Evolutionary conservation across 805 yeast species (phyloP), one percentile per base, ranked within the genome.

Genomic region (Teunomyces barrocoloradensis): DNA sequence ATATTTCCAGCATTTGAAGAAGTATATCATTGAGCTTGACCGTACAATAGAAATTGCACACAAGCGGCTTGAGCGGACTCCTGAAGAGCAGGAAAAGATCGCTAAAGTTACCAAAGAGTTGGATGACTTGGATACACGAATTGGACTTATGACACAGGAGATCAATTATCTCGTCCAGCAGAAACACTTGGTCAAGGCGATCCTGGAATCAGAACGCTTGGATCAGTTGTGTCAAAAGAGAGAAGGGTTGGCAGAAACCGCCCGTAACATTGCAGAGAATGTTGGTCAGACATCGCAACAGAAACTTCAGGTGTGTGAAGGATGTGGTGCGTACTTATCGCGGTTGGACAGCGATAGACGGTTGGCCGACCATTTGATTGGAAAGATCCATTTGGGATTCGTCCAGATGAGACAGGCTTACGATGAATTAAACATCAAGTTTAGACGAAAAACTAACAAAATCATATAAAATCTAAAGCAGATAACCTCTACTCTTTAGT

Each of bases 241-340:
- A 54, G 79, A 75, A 25, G 60, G 61, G 15, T 67, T 82, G 13
- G 80, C 84, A 1, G 79, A 78, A 44, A 78, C 75, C 42, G 82
- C 86, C 3, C 68, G 85, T 36, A 75, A 71, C 21, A 66, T 86
- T 5, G 77, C 84, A 11, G 96, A 88, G 48, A 83, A 81, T 58
- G 75, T 85, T 6, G 94, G 95, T 2, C 92, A 88, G 55, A 79
- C 90, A 10, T 89, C 94, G 1, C 96, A 87, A 59, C 97, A 91
- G 58, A 88, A 89, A 63, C 72, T 91, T 40, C 97, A 90, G 64
- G 96, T 89, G 0, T 91, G 98, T 66, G 87, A 81, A 53, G 82
- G 81, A 1, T 91, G 98, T 67, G 96, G 96, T 0, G 96, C 96
- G 0, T 89, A 85, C 59, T 70, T 92, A 33, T 87, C 96, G 6